Evolutionary conservation across 1,284 basidiomycete genomes (phyloP), one percentile per base, ranked within the genome.

Genomic region (Neonothopanus nambi): DNA sequence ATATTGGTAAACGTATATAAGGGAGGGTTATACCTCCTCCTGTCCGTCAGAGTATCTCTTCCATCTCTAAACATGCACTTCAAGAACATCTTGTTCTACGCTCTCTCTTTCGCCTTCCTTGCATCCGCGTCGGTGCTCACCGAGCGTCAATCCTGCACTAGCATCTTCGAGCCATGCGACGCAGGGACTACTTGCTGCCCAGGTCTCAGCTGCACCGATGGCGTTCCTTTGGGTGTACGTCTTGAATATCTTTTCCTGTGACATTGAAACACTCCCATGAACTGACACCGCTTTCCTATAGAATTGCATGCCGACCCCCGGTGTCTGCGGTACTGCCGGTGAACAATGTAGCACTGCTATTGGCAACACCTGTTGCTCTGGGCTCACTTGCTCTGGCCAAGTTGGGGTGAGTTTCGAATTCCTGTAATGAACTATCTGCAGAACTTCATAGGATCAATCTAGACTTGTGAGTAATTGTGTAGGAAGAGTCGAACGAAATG

Each of bases 351-450:
- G 43, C 33, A 28, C 24, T 15, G 43, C 13, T 21, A 7, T 44
- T 28, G 33, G n/a, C 13, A 21, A 44, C 6, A 28, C 11, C 24
- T 44, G 43, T 17, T 44, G 43, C 26, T 5, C 5, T 5, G 43
- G 24, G 3, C 43, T 44, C n/a, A 28, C n/a, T 28, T 44, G 43
- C 24, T 44, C 43, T 44, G 43, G 43, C n/a, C 6, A 12, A n/a
- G 43, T 12, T 44, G 43, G 43, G 6, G 43, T 44, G 18, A 44
- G 43, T 44, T n/a, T n/a, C n/a, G n/a, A n/a, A n/a, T n/a, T n/a
- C n/a, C n/a, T n/a, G n/a, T n/a, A n/a, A n/a, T n/a, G n/a, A n/a
- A n/a, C n/a, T n/a, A n/a, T n/a, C n/a, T n/a, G n/a, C n/a, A n/a
- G n/a, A n/a, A n/a, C n/a, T n/a, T n/a, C n/a, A n/a, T n/a, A n/a